These are phyloP conservation scores for Trametes sp. DNA, from an alignment of 1,284 basidiomycete genomes.

Conservation along the genomic window DNA sequence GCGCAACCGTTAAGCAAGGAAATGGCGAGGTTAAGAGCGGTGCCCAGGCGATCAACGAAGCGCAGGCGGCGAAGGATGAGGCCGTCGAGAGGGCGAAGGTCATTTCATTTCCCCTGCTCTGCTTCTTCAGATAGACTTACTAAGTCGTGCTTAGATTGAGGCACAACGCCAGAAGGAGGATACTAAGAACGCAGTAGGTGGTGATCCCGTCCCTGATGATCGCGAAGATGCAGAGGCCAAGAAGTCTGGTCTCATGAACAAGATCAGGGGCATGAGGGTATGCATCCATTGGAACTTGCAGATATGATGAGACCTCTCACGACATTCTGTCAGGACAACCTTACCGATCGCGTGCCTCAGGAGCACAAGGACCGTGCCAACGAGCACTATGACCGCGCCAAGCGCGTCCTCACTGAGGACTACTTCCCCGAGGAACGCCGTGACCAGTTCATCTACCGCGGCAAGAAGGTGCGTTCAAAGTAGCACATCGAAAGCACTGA, in stretches of 20 bases:
- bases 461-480: constrained; percentile 65
- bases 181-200: constrained; percentile 38
- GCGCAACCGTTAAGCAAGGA: constrained; percentile 35
- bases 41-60: constrained; percentile 39
- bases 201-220: constrained; percentile 40
- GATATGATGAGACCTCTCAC: neutral
- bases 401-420: constrained; percentile 76
- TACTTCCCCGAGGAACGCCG: constrained; percentile 90
- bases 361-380: constrained; percentile 66
- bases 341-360: constrained; percentile 61
- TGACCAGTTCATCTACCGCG: constrained; percentile 82
- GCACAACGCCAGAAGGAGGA: constrained; percentile 44
- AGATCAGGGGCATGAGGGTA: constrained; percentile 50
- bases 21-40: constrained; percentile 49
- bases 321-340: constrained; percentile 46
- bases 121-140: neutral
- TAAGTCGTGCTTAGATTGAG: constrained; percentile 26
- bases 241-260: constrained; percentile 58
- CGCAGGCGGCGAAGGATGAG: constrained; percentile 31
- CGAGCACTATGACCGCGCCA: constrained; percentile 60
- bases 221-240: constrained; percentile 56
- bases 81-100: constrained; percentile 32
- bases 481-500: neutral
- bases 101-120: neutral
- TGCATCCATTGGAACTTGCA: constrained; percentile 17